Evolutionary conservation across 257 asterid species (phyloP).

Genomic region (Solanum chiquidenum): DNA sequence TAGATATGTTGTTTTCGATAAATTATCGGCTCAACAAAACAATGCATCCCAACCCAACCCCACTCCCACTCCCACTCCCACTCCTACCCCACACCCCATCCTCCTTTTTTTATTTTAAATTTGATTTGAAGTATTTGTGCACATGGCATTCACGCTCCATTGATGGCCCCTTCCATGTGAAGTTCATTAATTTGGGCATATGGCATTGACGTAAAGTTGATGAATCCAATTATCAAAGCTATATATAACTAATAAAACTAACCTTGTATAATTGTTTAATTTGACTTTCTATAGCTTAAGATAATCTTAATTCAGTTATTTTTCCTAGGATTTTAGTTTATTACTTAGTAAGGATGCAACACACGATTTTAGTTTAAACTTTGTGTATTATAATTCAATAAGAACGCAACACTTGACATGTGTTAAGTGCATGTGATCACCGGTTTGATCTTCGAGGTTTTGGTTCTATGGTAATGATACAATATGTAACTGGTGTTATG

Average conservation of each 20-base stretch:
- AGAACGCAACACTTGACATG: not conserved
- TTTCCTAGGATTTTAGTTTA: not conserved
- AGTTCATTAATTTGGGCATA: not conserved
- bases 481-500: not conserved
- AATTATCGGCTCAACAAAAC: not conserved
- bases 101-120: not conserved
- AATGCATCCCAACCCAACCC: not conserved
- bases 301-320: not conserved
- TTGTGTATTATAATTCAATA: not conserved
- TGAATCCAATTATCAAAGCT: not conserved
- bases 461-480: not conserved
- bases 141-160: conserved; percentile 41
- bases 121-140: not conserved
- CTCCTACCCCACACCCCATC: not conserved
- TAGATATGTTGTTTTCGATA: not conserved
- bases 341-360: not conserved
- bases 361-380: too few species aligned
- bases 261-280: not conserved
- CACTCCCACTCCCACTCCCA: too few species aligned
- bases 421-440: not conserved
- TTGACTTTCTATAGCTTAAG: not conserved
- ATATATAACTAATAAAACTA: not conserved
- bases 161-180: conserved; percentile 37
- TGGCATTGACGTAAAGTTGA: not conserved
- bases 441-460: not conserved